Base-by-base conservation (phyloP, 306 rosid genomes). In the Mimosa pudica region DNA sequence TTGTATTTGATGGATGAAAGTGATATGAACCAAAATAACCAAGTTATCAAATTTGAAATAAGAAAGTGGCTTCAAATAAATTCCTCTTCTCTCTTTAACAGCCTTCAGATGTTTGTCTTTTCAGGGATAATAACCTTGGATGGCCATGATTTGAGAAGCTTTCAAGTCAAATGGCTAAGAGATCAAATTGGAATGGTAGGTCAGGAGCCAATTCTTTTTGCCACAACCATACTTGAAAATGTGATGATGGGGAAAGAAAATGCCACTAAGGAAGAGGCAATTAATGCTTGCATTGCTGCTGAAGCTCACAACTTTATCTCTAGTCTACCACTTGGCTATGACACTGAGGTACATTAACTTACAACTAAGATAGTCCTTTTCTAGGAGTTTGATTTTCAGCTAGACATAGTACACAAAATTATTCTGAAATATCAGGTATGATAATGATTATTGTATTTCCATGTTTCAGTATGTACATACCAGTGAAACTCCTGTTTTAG, bases 141-240 rank as follows among this genome's bases (percentile, higher is more conserved):
- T 73, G 98, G 95, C 71, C 88, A 87, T 85, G 97, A 91, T 81
- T 84, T 92, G 77, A 91, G 86, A 82, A 84, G 82, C 68, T 84
- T 89, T 83, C 97, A 92, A 82, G 91, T 92, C 32, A 92, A 89
- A 79, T 92, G 97, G 97, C 85, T 92, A 18, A 89, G 98, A 80
- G 85, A 78, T 77, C 97, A 94, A 85, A 91, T 94, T 80, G 98
- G 98, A 12, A 92, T 89, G 92, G 90, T 94, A 66, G 97, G 97
- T 36, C 97, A 94, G 70, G 98, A 94, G 79, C 97, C 98, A 11
- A 74, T 86, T 77, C 97, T 92, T 12, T 94, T 94, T 71, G 91
- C 93, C 86, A 89, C 95, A 20, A 89, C 88, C 38, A 92, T 91
- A 78, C 63, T 92, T 2, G 95, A 92, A 87, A 94, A 94, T 74